Base-by-base conservation (phyloP, 1,284 basidiomycete genomes). In the Apiotrichum porosum region DNA sequence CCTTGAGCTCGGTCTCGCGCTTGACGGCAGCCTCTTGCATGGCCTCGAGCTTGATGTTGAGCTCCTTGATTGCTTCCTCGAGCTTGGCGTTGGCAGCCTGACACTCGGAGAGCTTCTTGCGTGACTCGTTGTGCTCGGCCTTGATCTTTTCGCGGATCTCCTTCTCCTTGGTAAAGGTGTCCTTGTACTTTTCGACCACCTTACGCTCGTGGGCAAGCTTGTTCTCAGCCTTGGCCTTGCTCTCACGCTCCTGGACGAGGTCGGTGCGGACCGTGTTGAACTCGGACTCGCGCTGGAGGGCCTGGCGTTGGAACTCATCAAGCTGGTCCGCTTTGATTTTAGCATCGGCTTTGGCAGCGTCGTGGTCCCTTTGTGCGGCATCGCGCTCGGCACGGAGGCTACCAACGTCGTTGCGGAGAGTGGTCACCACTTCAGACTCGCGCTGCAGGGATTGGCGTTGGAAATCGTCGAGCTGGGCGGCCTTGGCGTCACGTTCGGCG, bases 401-500 rank as follows among this genome's bases (percentile, higher is more conserved):
- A n/a, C n/a, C n/a, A n/a, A n/a, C n/a, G 39, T 64, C 54, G n/a
- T 38, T 37, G 21, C 60, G 54, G 8, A 66, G 52, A n/a, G 56
- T 57, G 2, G 47, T 39, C 15, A 66, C 35, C 2, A 56, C 52
- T 18, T 55, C 52, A 2, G 56, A 44, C 49, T 67, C 62, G 22
- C 51, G 58, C 9, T 49, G 48, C 47, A 61, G 54, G 1, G 61
- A 58, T 13, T 56, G 57, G 13, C 54, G 42, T 39, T 63, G 63
- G 44, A 60, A 61, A 13, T 52, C 41, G 17, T 62, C 58, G n/a
- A 65, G 53, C 24, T 65, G 59, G 5, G 46, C 35, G 2, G 37
- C 57, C 40, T 53, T 51, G 12, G 8, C 26, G 30, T 56, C 48
- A 22, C 34, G 34, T 26, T 36, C 42, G 24, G 31, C 22, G 9